Percentiles rank a stretch among this genome's conserved stretches.
Evolutionary conservation across 202 grass and related monocot species (phyloP).

Genomic region (Panicum hallii): DNA sequence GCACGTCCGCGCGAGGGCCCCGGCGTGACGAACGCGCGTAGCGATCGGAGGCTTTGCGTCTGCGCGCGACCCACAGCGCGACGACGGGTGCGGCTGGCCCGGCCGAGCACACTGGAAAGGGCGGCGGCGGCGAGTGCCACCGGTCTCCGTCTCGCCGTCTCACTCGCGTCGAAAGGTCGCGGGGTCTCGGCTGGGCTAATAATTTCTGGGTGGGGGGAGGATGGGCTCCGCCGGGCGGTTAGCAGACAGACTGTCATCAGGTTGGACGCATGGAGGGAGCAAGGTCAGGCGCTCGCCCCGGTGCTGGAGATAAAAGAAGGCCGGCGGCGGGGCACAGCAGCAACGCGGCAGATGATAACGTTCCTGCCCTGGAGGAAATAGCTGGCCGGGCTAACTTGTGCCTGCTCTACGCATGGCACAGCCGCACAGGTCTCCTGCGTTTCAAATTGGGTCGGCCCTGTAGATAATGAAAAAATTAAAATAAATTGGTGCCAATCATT

Average conservation of each 20-base stretch:
- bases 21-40: conserved; percentile 24
- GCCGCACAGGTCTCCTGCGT: background rate
- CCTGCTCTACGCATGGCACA: background rate
- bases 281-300: background rate
- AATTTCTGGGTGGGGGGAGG: background rate
- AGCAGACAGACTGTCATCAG: conserved; percentile 37
- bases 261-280: conserved; percentile 22
- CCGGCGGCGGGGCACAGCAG: background rate
- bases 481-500: conserved; percentile 12
- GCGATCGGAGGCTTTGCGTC: conserved; percentile 18
- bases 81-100: background rate
- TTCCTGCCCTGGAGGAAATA: conserved; percentile 11
- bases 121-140: background rate
- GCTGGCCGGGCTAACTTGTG: conserved; percentile 43
- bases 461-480: background rate
- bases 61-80: conserved; percentile 12
- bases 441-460: background rate
- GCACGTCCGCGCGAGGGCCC: conserved; percentile 16
- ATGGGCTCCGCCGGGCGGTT: conserved; percentile 33
- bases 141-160: background rate
- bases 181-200: background rate
- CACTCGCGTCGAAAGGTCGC: background rate
- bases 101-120: background rate
- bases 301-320: background rate
- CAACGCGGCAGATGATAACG: conserved; percentile 4